Evolutionary conservation across 2,329 filamentous ascomycete genomes (phyloP).

Genomic region (Zarea fungicola): DNA sequence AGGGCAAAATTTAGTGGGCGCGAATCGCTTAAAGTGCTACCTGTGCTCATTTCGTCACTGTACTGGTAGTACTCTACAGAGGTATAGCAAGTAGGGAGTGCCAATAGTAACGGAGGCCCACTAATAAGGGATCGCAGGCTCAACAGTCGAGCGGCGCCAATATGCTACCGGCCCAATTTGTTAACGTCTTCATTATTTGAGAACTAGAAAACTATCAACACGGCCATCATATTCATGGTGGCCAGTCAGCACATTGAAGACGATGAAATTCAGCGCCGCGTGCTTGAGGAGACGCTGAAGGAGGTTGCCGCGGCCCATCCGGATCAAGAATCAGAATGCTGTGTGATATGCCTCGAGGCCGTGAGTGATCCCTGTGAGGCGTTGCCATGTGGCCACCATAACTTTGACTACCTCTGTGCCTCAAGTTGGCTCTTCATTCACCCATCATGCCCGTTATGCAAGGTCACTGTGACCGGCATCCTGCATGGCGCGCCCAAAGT

Average conservation of each 20-base stretch:
- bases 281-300: constrained; percentile 41
- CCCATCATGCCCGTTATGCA: constrained; percentile 75
- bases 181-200: too few species aligned
- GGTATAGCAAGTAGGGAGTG: too few species aligned
- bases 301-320: constrained; percentile 29
- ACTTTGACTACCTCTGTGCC: constrained; percentile 83
- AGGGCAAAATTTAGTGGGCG: constrained; percentile 11
- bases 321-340: constrained; percentile 40
- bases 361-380: constrained; percentile 68
- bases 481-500: constrained; percentile 53
- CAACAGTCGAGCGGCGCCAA: too few species aligned
- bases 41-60: too few species aligned
- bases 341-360: constrained; percentile 81
- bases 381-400: constrained; percentile 70
- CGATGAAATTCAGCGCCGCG: constrained; percentile 34
- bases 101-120: too few species aligned
- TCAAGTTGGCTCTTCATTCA: constrained; percentile 73
- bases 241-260: too few species aligned
- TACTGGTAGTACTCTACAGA: too few species aligned
- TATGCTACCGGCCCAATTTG: too few species aligned
- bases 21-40: constrained; percentile 4
- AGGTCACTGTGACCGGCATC: constrained; percentile 50
- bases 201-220: too few species aligned
- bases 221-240: too few species aligned
- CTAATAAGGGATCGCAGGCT: too few species aligned